Base-by-base conservation (phyloP, 208 protist species). In the Paratrypanosoma confusum region DNA sequence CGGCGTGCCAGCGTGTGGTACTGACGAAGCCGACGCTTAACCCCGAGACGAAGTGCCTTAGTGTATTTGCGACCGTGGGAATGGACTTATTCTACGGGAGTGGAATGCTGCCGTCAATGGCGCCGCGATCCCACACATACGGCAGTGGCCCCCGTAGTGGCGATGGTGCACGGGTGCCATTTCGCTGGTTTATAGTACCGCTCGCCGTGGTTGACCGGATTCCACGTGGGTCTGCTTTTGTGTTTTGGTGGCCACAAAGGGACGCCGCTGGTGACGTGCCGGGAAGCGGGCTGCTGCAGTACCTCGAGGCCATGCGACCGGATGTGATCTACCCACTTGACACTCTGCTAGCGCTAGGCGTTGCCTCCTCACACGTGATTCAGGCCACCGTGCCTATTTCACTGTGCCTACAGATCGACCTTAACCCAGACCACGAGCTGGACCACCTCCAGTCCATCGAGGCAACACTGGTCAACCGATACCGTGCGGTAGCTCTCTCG, bases 141-240 rank as follows among this genome's bases (percentile, higher is more conserved):
- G 26, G 26, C 25, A n/a, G n/a, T n/a, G 5, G 16, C 31, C 8
- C 6, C 18, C 35, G 39, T 25, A 26, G 14, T 5, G 21, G 11
- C 31, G 6, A 3, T 11, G 20, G 32, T 40, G 45, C 45, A 17
- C 45, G 45, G 29, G 18, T 41, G 28, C 32, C 45, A n/a, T 50
- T 50, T 39, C 45, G 45, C 29, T 50, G 45, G 45, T 50, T 50
- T 38, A 37, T 50, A 33, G 45, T 36, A 16, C 28, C 23, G 13
- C 35, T 36, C 5, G 10, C 26, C 31, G 45, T 21, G 1, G n/a
- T 50, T 6, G 31, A 50, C 22, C n/a, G 21, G 16, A 2, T 50
- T 29, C 45, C 45, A 11, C 27, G 45, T 14, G 24, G 41, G 11
- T 3, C 5, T 23, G 23, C 32, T 1, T 16, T 50, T 14, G 6